A percentile compares a stretch with the other conserved stretches of the same genome.
Conservation (phyloP, 2,329 filamentous ascomycete species). For the Colletotrichum nymphaeae region DNA sequence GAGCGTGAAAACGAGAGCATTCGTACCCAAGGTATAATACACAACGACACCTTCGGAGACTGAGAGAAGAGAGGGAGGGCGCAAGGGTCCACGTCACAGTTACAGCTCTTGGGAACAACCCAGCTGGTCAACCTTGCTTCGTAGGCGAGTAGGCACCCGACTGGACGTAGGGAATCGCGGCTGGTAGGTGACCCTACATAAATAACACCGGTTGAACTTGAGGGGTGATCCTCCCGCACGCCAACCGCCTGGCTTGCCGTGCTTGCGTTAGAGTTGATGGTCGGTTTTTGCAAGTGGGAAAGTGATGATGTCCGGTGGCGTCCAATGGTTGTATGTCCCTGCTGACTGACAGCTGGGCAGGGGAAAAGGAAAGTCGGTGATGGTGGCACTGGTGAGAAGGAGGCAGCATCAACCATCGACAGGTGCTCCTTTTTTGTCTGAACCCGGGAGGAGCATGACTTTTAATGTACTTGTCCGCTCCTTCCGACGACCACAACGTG, state of each 20-base stretch:
- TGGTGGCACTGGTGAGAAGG: background rate
- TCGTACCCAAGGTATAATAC: background rate
- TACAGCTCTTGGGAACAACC: slow-evolving; percentile 20
- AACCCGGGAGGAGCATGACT: background rate
- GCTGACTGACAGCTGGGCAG: slow-evolving; percentile 13
- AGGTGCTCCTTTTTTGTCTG: background rate
- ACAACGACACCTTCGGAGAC: background rate
- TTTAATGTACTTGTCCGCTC: slow-evolving; percentile 1
- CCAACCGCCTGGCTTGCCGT: background rate
- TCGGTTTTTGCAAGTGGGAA: background rate
- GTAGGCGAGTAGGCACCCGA: background rate
- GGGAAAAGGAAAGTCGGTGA: background rate
- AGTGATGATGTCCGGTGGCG: slow-evolving; percentile 21
- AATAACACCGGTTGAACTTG: slow-evolving; percentile 21
- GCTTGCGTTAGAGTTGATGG: slow-evolving; percentile 12
- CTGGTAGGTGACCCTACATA: slow-evolving; percentile 16
- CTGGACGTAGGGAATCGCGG: background rate
- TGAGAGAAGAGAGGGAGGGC: background rate
- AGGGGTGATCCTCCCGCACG: slow-evolving; percentile 24
- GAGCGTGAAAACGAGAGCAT: too few species aligned
- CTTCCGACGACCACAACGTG: background rate
- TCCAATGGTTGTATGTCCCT: slow-evolving; percentile 3
- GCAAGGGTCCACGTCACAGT: slow-evolving; percentile 31
- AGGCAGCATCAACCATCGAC: slow-evolving; percentile 11
- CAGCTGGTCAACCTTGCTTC: slow-evolving; percentile 3